phyloP scores from a whole-genome alignment of 2,329 filamentous ascomycete species.

The Sarocladiaceae sp. region DNA sequence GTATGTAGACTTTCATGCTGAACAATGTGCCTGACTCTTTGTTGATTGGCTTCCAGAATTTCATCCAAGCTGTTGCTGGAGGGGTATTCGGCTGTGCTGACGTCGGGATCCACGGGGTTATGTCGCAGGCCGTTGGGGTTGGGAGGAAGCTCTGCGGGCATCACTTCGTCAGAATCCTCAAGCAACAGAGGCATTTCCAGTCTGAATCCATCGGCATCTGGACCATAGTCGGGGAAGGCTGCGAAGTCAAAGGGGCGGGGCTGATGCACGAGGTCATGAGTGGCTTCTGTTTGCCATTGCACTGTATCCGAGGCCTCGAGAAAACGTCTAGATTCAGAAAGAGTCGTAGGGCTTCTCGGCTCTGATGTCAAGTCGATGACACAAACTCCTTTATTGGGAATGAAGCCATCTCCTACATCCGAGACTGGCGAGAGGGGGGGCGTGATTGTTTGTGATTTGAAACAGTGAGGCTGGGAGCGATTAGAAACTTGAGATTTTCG shows the following conservation, averaged over 20 bases:
- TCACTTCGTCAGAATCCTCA: background rate
- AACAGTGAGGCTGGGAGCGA: conserved; percentile 1
- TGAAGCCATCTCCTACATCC: conserved; percentile 14
- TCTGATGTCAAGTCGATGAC: conserved; percentile 24
- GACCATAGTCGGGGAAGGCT: background rate
- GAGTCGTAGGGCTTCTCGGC: conserved; percentile 19
- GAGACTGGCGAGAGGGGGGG: conserved; percentile 22
- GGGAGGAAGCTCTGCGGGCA: background rate
- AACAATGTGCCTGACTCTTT: conserved; percentile 5
- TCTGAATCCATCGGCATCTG: background rate
- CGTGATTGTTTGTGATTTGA: conserved; percentile 14
- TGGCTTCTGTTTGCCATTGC: background rate
- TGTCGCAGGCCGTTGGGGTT: background rate
- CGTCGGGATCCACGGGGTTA: background rate
- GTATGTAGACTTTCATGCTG: conserved; percentile 24
- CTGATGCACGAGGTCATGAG: no score
- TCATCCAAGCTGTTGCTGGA: no score
- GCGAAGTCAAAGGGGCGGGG: no score
- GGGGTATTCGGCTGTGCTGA: background rate
- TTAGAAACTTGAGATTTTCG: no score
- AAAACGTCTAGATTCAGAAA: background rate
- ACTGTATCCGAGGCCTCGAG: background rate
- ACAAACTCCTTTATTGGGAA: conserved; percentile 15
- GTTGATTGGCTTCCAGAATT: background rate
- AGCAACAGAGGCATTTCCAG: background rate